Conservation (phyloP, 768 basidiomycete genomes). For the Termitomyces sp. region DNA sequence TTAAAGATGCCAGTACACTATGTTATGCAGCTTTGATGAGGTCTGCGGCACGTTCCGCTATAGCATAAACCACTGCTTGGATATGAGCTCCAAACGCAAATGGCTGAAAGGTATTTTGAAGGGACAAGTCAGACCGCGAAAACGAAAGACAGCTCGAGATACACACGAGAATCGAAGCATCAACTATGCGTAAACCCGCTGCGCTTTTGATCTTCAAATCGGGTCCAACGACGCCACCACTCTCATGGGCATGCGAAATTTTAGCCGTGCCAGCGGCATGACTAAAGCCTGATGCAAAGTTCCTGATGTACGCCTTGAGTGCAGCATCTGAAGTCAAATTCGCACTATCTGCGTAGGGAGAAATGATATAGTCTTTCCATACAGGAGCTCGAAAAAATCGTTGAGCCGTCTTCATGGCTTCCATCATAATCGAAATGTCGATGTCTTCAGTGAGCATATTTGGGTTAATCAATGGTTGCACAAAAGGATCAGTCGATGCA, state of each 20-base stretch:
- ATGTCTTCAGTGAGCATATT: slow-evolving; percentile 3
- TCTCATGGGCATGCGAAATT: background rate
- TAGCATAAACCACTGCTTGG: slow-evolving; percentile 2
- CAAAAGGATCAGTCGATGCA: slow-evolving; percentile 6
- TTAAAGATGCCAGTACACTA: no score
- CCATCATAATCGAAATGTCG: slow-evolving; percentile 1
- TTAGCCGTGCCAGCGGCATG: slow-evolving; percentile 2
- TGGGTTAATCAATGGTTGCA: slow-evolving; percentile 10
- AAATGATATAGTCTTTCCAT: slow-evolving; percentile 2
- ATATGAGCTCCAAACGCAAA: slow-evolving; percentile 3
- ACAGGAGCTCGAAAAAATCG: slow-evolving; percentile 1
- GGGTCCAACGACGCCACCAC: slow-evolving; percentile 1
- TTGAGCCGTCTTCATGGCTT: background rate
- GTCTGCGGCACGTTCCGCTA: slow-evolving; percentile 6
- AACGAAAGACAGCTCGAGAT: background rate
- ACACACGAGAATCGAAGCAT: slow-evolving; percentile 5
- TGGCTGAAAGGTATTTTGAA: background rate
- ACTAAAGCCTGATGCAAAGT: background rate
- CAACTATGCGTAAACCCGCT: background rate
- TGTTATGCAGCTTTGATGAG: background rate
- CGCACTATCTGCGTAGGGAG: background rate
- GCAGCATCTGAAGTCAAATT: slow-evolving; percentile 2
- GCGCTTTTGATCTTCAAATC: slow-evolving; percentile 6
- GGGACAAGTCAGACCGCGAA: no score
- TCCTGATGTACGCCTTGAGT: slow-evolving; percentile 1